A percentile compares a stretch with the other conserved stretches of the same genome.
Conservation (phyloP, 202 grass and related monocot species). For the Dendrocalamus latiflorus region DNA sequence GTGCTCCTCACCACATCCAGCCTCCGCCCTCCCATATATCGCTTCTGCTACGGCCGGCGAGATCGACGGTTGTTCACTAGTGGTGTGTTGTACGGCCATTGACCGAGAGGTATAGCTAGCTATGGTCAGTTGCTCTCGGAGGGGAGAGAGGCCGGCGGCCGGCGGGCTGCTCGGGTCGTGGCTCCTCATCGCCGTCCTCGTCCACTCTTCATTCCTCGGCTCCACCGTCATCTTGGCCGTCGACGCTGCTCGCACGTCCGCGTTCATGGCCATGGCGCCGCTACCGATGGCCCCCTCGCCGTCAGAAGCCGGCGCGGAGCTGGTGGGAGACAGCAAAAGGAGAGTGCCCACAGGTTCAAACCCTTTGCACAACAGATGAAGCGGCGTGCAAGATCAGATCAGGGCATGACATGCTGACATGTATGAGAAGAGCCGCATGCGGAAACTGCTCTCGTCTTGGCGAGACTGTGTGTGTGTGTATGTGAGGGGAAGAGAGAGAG, state of each 20-base stretch:
- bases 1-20: background rate
- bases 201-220: constrained; percentile 39
- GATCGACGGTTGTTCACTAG: background rate
- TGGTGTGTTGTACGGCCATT: background rate
- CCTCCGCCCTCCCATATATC: background rate
- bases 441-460: background rate
- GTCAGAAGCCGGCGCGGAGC: too few species aligned
- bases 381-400: background rate
- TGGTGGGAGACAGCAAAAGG: too few species aligned
- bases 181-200: constrained; percentile 44
- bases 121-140: constrained; percentile 16
- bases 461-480: too few species aligned
- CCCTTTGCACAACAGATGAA: constrained; percentile 68
- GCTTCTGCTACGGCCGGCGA: background rate
- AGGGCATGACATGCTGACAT: background rate
- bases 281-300: too few species aligned
- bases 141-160: background rate
- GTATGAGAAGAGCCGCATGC: background rate
- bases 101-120: background rate
- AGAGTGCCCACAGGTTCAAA: too few species aligned
- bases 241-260: constrained; percentile 50
- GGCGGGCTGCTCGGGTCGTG: constrained; percentile 24
- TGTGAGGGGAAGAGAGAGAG: background rate
- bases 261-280: too few species aligned
- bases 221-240: constrained; percentile 31